Percentiles rank a stretch among this genome's conserved stretches.
phyloP scores from a whole-genome alignment of 2,329 filamentous ascomycete species.

The Ceratocystis cubensis region DNA sequence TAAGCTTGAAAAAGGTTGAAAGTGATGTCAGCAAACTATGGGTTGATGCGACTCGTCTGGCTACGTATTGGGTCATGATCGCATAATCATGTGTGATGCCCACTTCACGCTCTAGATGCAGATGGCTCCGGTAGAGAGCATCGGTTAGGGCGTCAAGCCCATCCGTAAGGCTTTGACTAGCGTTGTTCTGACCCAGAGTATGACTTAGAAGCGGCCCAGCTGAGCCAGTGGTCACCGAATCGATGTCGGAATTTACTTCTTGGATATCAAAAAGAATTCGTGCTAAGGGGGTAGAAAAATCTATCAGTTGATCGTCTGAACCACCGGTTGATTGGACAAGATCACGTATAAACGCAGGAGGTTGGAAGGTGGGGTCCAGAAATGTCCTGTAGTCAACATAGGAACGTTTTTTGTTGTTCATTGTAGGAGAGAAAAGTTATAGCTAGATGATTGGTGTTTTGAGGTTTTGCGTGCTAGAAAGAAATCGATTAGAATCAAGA shows the following conservation, averaged over 20 bases:
- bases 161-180: slow-evolving; percentile 58
- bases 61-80: slow-evolving; percentile 66
- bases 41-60: slow-evolving; percentile 67
- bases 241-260: slow-evolving; percentile 92
- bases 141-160: slow-evolving; percentile 71
- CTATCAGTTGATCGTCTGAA: slow-evolving; percentile 73
- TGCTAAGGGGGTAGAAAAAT: slow-evolving; percentile 86
- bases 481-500: background rate
- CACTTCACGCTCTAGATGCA: slow-evolving; percentile 74
- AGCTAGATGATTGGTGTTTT: background rate
- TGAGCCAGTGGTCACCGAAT: slow-evolving; percentile 71
- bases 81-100: slow-evolving; percentile 61
- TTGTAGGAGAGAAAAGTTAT: slow-evolving; percentile 1
- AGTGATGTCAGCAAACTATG: slow-evolving; percentile 65
- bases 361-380: slow-evolving; percentile 67
- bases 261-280: slow-evolving; percentile 92
- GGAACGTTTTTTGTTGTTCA: slow-evolving; percentile 48
- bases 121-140: slow-evolving; percentile 72
- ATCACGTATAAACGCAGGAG: slow-evolving; percentile 72
- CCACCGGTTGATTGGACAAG: slow-evolving; percentile 88
- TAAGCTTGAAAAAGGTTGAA: slow-evolving; percentile 65
- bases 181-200: slow-evolving; percentile 59
- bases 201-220: slow-evolving; percentile 70
- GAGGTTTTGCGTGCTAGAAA: background rate
- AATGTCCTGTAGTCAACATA: slow-evolving; percentile 97